Base-by-base conservation (phyloP, 2,329 filamentous ascomycete genomes). In the Pseudonectria foliicola region DNA sequence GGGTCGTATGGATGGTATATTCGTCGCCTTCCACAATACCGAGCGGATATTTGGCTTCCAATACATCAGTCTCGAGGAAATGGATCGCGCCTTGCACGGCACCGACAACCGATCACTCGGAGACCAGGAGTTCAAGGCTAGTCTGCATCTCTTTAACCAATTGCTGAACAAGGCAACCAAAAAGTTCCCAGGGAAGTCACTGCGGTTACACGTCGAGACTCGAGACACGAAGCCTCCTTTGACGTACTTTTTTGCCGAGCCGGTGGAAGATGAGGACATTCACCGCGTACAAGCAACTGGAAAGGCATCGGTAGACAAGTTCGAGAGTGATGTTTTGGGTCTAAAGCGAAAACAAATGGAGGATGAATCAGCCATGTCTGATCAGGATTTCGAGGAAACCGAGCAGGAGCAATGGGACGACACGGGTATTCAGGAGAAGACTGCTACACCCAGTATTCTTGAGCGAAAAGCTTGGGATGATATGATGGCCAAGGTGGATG, bases 1-100 rank as follows among this genome's bases (percentile, higher is more conserved):
- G 77, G 92, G 93, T 13, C 80, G 89, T 32, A 98, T 98, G 93
- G 90, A 98, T 55, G 92, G 92, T 35, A 95, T 96, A 32, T 98
- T 96, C 54, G 85, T 96, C 14, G 92, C 92, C 3, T 98, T 80
- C 57, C 92, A 98, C 67, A 98, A 98, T 57, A 85, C 88, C 3
- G 74, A 89, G 60, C 83, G 89, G 36, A 94, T 98, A 32, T 98
- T 98, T 56, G 92, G 92, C 6, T 98, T 98, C 60, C 92, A 98
- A 60, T 98, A 98, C 56, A 74, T 98, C 40, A 80, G 80, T 39
- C 63, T 96, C 11, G 57, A 75, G 4, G 92, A 98, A 54, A 88
- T 98, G 82, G 92, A 98, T 56, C 56, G 71, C n/a, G 75, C 86
- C 1, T 62, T 98, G n/a, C 93, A 98, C 55, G 88, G 87, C 14